Conservation (phyloP, 75 land plant species). For the Sequoiadendron giganteum region DNA sequence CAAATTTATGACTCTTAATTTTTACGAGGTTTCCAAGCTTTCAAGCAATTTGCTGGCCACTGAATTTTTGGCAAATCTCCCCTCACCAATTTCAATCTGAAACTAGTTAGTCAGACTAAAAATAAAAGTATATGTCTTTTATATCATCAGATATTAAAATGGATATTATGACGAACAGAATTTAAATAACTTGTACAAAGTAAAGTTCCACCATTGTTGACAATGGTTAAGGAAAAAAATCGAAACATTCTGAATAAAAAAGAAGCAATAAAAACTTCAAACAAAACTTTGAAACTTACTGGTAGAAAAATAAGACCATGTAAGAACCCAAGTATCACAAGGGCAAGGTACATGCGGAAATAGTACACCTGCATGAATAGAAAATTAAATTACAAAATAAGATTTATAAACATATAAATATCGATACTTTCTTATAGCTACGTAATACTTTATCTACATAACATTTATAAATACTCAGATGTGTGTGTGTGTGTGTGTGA, state of each 20-base stretch:
- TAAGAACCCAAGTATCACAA: conserved; percentile 86
- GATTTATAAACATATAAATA: background rate
- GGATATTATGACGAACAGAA: background rate
- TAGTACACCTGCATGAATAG: conserved; percentile 78
- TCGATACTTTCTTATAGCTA: background rate
- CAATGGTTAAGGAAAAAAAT: background rate
- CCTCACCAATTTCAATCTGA: too few relatives aligned
- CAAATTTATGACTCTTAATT: too few relatives aligned
- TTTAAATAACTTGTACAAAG: background rate
- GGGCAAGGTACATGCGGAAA: conserved; percentile 89
- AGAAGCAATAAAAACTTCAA: background rate
- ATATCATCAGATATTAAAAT: background rate
- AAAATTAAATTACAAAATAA: background rate
- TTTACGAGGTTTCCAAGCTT: too few relatives aligned
- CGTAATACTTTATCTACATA: background rate
- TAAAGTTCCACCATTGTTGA: background rate
- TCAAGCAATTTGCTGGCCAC: too few relatives aligned
- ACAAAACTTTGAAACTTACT: conserved; percentile 36
- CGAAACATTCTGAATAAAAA: background rate
- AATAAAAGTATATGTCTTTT: background rate
- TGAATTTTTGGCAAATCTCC: too few relatives aligned
- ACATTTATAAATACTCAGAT: background rate
- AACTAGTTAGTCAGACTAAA: background rate
- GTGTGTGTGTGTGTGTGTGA: background rate
- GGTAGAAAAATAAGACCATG: conserved; percentile 97